phyloP scores from a whole-genome alignment of 1,284 basidiomycete species.

The Moniliella sp. region DNA sequence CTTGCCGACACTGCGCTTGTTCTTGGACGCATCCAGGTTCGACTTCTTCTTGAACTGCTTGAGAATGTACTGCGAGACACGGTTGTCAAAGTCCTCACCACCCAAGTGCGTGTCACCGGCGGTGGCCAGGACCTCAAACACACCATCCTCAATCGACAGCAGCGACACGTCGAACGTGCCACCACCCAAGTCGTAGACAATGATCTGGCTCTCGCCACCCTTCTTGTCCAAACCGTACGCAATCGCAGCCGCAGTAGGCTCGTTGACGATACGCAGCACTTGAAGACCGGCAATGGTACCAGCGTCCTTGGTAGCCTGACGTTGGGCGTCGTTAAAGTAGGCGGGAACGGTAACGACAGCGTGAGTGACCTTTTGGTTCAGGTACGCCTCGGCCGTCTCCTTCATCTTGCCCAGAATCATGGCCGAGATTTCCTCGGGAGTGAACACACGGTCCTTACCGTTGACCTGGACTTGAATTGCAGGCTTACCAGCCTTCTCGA shows the following conservation, averaged over 20 bases:
- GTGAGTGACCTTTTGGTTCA: slow-evolving; percentile 85
- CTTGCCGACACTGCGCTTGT: slow-evolving; percentile 80
- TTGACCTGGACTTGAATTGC: slow-evolving; percentile 28
- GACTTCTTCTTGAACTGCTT: slow-evolving; percentile 35
- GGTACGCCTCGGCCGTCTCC: slow-evolving; percentile 94
- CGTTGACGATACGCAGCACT: slow-evolving; percentile 94
- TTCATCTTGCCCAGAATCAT: slow-evolving; percentile 97
- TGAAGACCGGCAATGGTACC: slow-evolving; percentile 86
- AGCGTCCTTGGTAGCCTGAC: slow-evolving; percentile 94
- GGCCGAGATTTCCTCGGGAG: slow-evolving; percentile 66
- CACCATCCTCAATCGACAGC: slow-evolving; percentile 81
- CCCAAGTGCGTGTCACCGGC: slow-evolving; percentile 96
- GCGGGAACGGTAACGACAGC: slow-evolving; percentile 91
- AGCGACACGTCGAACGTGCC: slow-evolving; percentile 97
- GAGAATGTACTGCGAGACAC: slow-evolving; percentile 32
- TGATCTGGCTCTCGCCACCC: slow-evolving; percentile 78
- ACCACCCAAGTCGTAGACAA: slow-evolving; percentile 93
- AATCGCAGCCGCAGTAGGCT: slow-evolving; percentile 81
- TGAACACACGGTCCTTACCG: slow-evolving; percentile 29
- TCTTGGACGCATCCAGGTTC: slow-evolving; percentile 50
- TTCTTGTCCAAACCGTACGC: slow-evolving; percentile 93
- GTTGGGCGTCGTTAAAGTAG: slow-evolving; percentile 81
- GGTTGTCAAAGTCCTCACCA: slow-evolving; percentile 97
- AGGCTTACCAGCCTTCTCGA: slow-evolving; percentile 32
- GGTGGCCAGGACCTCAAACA: slow-evolving; percentile 89